Base-by-base conservation (phyloP, 345 rosid genomes). In the Syzygium jambos region DNA sequence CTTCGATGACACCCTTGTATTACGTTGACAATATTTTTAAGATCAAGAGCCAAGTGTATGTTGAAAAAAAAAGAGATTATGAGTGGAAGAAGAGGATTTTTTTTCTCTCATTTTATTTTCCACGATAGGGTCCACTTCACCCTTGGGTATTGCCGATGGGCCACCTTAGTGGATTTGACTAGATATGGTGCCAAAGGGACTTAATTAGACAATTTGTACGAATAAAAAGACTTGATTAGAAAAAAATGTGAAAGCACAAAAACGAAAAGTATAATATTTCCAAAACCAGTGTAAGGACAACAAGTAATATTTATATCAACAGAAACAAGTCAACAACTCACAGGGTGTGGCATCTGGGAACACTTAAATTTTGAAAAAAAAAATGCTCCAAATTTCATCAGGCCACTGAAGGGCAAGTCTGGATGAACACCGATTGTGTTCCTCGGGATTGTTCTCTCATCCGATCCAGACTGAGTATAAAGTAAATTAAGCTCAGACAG, bases 301-400 rank as follows among this genome's bases (percentile, higher is more conserved):
- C 68, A n/a, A 61, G 11, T 13, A 2, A 13, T n/a, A 27, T 61
- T 61, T 1, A 8, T 12, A 61, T 13, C 9, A 86, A 65, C 21
- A 49, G 52, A 38, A 23, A 27, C 49, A 51, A 10, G 51, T 43
- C 27, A 85, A 53, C 43, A 21, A 61, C 95, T 95, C 85, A 95
- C 97, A 6, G 97, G 95, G 91, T 98, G 99, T 19, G 97, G 98
- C 98, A 98, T 96, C 89, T 96, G 98, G 77, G 99, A 94, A 84
- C 99, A 98, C 87, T 96, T 94, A 73, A 96, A 96, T 87, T 96
- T 95, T 55, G 96, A 98, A 86, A 93, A 88, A 89, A 98, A 96
- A 30, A 98, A 93, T 86, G 95, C 96, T 87, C 99, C 99, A 91
- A 95, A 98, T 65, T 93, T 93, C 84, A 98, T 93, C 86, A 98